Conservation (phyloP, 768 basidiomycete species). For the Trametes cingulata region DNA sequence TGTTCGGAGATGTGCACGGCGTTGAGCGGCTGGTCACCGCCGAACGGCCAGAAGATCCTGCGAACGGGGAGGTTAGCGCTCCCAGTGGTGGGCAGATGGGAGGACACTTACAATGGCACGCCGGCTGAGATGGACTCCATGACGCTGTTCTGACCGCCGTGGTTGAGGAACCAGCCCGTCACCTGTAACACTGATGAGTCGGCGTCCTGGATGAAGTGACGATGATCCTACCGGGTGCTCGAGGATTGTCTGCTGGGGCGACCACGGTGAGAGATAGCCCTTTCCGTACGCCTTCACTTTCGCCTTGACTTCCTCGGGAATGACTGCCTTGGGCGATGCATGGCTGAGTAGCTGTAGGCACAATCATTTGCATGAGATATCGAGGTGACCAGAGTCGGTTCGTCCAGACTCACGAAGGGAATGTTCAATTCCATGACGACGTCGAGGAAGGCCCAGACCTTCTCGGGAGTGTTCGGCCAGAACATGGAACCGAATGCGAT, state of each 20-base stretch:
- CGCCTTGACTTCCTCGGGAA: conserved; percentile 20
- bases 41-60: conserved; percentile 32
- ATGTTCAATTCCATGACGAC: conserved; percentile 21
- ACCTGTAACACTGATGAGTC: no score
- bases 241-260: conserved; percentile 29
- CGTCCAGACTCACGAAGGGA: conserved; percentile 21
- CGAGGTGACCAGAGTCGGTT: background rate
- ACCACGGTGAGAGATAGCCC: conserved; percentile 25
- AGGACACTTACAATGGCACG: conserved; percentile 21
- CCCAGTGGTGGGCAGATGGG: no score
- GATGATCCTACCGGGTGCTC: conserved; percentile 23
- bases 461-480: conserved; percentile 24
- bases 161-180: conserved; percentile 30
- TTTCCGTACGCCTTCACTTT: conserved; percentile 23
- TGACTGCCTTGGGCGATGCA: conserved; percentile 14
- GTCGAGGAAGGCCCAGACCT: conserved; percentile 24
- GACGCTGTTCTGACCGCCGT: conserved; percentile 28
- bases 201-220: no score
- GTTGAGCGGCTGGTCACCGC: conserved; percentile 28
- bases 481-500: conserved; percentile 23
- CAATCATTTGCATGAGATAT: background rate
- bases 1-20: conserved; percentile 22
- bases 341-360: conserved; percentile 24
- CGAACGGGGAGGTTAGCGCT: no score
- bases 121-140: conserved; percentile 25